These are phyloP conservation scores for Rhodocollybia butyracea DNA, from an alignment of 768 basidiomycete genomes.

Conservation along the genomic window DNA sequence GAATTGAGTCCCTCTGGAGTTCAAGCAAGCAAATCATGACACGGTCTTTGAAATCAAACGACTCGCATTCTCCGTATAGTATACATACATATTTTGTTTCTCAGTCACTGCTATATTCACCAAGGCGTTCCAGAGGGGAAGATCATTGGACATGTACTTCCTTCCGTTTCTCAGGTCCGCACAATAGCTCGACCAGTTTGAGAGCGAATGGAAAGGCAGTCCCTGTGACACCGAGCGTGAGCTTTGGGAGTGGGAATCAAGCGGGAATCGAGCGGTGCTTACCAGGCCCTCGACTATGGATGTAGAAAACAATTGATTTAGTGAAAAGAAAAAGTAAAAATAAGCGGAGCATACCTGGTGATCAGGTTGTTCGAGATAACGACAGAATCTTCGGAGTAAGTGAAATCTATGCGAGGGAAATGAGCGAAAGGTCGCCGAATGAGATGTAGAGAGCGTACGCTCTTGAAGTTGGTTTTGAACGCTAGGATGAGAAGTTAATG, in stretches of 20 bases:
- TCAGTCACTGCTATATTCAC: no score
- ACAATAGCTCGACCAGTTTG: conserved; percentile 68
- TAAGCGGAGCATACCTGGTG: conserved; percentile 52
- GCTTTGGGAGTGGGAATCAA: not conserved
- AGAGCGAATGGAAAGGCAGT: conserved; percentile 78
- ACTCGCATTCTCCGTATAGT: no score
- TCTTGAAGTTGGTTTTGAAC: conserved; percentile 60
- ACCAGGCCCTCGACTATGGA: conserved; percentile 68
- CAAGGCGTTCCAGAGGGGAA: conserved; percentile 58
- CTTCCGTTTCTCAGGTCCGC: conserved; percentile 57
- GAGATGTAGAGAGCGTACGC: conserved; percentile 9
- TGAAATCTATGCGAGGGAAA: conserved; percentile 41
- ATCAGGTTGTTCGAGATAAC: conserved; percentile 71
- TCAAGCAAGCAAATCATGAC: no score
- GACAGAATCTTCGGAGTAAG: conserved; percentile 71
- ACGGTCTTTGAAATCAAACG: no score
- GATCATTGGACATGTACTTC: conserved; percentile 66
- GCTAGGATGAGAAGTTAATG: conserved; percentile 76
- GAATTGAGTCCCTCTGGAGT: no score
- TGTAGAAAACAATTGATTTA: not conserved
- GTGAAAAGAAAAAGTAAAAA: not conserved
- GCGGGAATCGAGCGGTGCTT: conserved; percentile 14
- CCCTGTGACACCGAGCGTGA: conserved; percentile 33
- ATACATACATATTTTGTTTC: not conserved
- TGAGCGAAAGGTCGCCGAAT: not conserved